phyloP scores from a whole-genome alignment of 169 alveolate species.

The Cryptosporidium tyzzeri region DNA sequence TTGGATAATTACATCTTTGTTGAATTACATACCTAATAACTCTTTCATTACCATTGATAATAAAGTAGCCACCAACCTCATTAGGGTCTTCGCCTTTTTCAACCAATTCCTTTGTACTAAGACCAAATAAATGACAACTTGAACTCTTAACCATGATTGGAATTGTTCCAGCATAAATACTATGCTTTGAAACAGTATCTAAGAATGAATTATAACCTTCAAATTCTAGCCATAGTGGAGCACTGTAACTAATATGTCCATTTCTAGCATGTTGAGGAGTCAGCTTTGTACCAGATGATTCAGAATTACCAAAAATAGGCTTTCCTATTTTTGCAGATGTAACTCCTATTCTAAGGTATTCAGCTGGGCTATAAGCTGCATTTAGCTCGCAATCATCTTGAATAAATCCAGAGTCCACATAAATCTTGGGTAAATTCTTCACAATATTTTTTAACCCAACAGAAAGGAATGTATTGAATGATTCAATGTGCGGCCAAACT shows the following conservation, averaged over 20 bases:
- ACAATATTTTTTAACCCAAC: conserved; percentile 56
- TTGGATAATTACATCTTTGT: conserved; percentile 94
- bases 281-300: conserved; percentile 80
- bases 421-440: conserved; percentile 57
- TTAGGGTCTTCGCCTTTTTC: conserved; percentile 96
- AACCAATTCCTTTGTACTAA: conserved; percentile 91
- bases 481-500: conserved; percentile 75
- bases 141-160: conserved; percentile 97
- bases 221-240: conserved; percentile 91
- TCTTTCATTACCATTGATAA: conserved; percentile 97
- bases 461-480: conserved; percentile 53
- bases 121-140: conserved; percentile 92
- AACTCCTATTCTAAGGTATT: conserved; percentile 53
- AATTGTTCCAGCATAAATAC: conserved; percentile 91
- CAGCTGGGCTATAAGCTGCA: conserved; percentile 56
- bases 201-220: conserved; percentile 84
- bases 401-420: conserved; percentile 50
- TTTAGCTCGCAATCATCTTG: conserved; percentile 69
- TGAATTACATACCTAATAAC: conserved; percentile 96
- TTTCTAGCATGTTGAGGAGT: conserved; percentile 93
- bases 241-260: conserved; percentile 91
- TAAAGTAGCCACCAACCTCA: conserved; percentile 99
- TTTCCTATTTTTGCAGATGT: conserved; percentile 65
- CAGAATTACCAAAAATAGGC: conserved; percentile 73
- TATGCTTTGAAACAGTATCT: conserved; percentile 83